phyloP scores from a whole-genome alignment of 805 yeast genomes.

The Kregervanrija pseudodelftensis region DNA sequence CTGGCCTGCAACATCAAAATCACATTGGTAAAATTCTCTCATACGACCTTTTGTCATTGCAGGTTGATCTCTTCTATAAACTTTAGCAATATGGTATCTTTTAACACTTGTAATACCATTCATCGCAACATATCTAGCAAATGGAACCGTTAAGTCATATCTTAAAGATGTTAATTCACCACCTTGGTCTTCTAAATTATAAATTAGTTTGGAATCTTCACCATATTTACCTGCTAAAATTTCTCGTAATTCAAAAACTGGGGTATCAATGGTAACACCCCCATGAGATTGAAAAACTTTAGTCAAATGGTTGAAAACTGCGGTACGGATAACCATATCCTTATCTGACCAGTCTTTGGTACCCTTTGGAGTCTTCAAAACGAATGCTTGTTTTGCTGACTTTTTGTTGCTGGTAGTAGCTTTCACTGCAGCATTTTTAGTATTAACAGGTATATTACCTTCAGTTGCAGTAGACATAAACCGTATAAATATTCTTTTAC shows the following conservation, averaged over 20 bases:
- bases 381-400: constrained; percentile 31
- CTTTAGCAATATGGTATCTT: constrained; percentile 96
- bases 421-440: neutral
- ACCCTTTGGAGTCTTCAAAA: constrained; percentile 93
- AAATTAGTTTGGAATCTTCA: constrained; percentile 94
- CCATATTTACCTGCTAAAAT: constrained; percentile 96
- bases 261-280: constrained; percentile 97
- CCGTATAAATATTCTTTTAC: too few relatives aligned
- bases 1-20: constrained; percentile 91
- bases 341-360: constrained; percentile 98
- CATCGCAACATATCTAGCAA: constrained; percentile 96
- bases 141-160: constrained; percentile 96
- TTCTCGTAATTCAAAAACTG: constrained; percentile 94
- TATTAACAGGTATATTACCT: neutral
- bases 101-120: constrained; percentile 85
- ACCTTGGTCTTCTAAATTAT: constrained; percentile 96
- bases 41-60: constrained; percentile 99
- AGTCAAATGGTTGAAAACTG: constrained; percentile 68
- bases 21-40: constrained; percentile 99
- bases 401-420: neutral
- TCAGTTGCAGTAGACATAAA: constrained; percentile 2
- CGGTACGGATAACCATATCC: constrained; percentile 93
- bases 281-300: constrained; percentile 88
- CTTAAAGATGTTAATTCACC: constrained; percentile 94
- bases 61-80: constrained; percentile 98